These are phyloP conservation scores for Neurospora tetrasperma DNA, from an alignment of 495 filamentous ascomycete species.

Conservation along the genomic window DNA sequence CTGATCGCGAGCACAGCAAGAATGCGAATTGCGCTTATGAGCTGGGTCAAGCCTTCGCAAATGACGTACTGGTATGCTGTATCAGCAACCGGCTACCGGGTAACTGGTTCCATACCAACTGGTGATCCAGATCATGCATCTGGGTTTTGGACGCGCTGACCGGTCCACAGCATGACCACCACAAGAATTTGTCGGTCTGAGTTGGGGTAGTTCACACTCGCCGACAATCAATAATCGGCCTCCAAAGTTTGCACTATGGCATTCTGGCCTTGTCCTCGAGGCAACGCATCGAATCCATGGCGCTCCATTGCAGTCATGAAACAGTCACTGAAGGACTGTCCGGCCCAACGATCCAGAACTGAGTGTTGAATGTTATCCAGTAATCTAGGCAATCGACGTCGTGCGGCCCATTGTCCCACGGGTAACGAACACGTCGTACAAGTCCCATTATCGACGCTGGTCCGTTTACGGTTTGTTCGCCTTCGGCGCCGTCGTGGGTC, in stretches of 20 bases:
- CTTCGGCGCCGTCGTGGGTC: background rate
- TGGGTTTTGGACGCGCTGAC: background rate
- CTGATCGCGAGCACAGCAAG: background rate
- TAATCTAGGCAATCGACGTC: background rate
- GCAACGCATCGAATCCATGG: background rate
- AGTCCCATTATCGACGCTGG: background rate
- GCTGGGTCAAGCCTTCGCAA: background rate
- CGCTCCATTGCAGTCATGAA: background rate
- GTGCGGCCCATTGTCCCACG: background rate
- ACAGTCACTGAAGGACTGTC: background rate
- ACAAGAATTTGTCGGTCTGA: background rate
- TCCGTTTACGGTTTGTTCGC: background rate
- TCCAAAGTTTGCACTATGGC: background rate
- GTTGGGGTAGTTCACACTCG: background rate
- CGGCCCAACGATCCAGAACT: background rate
- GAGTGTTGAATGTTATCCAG: background rate
- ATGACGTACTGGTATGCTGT: background rate
- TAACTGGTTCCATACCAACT: background rate
- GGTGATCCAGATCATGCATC: background rate
- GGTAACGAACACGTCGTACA: background rate
- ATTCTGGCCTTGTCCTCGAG: background rate
- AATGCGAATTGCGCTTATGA: background rate
- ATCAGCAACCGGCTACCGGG: background rate
- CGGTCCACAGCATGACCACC: background rate
- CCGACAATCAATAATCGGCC: background rate